Percentiles rank a stretch among this genome's conserved stretches.
Conservation (phyloP, 371 early-diverging fungal species). For the Saksenaea oblongispora region DNA sequence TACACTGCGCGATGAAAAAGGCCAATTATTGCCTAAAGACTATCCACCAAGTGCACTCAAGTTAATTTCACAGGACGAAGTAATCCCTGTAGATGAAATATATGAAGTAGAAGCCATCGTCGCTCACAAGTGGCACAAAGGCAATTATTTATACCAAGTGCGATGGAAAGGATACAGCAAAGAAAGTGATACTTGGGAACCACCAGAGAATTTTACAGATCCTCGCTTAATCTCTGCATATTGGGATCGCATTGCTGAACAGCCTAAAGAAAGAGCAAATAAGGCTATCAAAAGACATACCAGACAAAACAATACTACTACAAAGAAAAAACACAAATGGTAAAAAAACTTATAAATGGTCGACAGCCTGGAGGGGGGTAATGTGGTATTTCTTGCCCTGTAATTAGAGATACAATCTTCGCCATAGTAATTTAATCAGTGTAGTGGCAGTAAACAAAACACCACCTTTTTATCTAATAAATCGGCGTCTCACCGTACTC, state of each 20-base stretch:
- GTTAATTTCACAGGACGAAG: conserved; percentile 15
- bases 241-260: conserved; percentile 1
- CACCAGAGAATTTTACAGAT: conserved; percentile 19
- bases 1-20: conserved; percentile 15
- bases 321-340: no score
- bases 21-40: conserved; percentile 10
- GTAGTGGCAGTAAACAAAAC: no score
- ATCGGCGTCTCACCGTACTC: no score
- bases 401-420: no score
- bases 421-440: no score
- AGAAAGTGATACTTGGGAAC: conserved; percentile 28
- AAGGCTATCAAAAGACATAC: no score
- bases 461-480: no score
- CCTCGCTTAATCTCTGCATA: conserved; percentile 12
- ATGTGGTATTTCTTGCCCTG: no score
- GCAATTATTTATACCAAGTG: conserved; percentile 13
- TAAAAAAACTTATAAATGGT: no score
- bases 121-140: conserved; percentile 3
- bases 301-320: no score
- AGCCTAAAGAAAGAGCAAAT: no score
- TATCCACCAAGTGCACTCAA: conserved; percentile 17
- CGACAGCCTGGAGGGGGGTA: no score
- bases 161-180: conserved; percentile 23
- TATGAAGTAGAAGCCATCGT: conserved; percentile 11
- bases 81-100: background rate